phyloP scores from a whole-genome alignment of 2,329 filamentous ascomycete species.

The Aspergillus melleus region DNA sequence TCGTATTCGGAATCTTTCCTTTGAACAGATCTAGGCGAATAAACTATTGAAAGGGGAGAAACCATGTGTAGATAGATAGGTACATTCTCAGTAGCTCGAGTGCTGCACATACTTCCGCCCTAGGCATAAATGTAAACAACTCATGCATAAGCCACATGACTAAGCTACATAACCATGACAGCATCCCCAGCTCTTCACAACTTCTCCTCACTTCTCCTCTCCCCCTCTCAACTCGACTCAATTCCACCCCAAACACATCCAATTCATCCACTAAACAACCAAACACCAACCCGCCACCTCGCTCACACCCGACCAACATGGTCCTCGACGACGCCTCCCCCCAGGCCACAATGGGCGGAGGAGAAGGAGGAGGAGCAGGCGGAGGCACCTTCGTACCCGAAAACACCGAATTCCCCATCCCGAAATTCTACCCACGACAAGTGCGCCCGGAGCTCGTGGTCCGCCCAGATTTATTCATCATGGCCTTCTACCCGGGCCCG shows the following conservation, averaged over 20 bases:
- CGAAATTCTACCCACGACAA: constrained; percentile 13
- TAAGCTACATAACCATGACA: neutral
- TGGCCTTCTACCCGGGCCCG: constrained; percentile 15
- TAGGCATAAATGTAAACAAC: too few species aligned
- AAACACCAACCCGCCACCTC: neutral
- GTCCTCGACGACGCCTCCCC: constrained; percentile 26
- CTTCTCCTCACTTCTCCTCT: neutral
- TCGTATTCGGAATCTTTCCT: constrained; percentile 10
- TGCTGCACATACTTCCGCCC: too few species aligned
- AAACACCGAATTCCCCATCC: constrained; percentile 1
- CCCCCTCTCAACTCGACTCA: neutral
- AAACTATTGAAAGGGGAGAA: too few species aligned
- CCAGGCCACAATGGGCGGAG: constrained; percentile 6
- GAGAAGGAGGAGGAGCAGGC: too few species aligned
- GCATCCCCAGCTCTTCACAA: neutral
- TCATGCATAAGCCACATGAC: neutral
- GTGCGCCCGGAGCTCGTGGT: constrained; percentile 11
- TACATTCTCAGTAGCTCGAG: too few species aligned
- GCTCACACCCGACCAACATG: constrained; percentile 18
- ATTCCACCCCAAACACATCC: neutral
- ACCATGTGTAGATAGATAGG: too few species aligned
- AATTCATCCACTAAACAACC: neutral
- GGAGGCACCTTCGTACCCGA: neutral
- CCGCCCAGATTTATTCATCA: neutral
- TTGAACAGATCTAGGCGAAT: constrained; percentile 6